phyloP scores from a whole-genome alignment of 495 filamentous ascomycete species.

The Hypoxylon lenormandii region DNA sequence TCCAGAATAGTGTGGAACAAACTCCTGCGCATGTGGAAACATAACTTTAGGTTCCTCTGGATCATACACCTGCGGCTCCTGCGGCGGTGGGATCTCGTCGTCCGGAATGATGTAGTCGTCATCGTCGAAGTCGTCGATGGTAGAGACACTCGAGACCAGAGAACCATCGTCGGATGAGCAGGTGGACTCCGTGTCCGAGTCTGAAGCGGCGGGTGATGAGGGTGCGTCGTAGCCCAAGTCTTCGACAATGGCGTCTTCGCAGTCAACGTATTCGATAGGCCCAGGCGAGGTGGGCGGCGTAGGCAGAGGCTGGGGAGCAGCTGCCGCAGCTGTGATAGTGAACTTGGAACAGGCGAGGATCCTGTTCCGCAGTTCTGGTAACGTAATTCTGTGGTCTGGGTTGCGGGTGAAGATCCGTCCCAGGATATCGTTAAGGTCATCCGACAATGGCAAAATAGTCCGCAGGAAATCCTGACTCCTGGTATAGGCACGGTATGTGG shows the following conservation, averaged over 20 bases:
- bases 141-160: constrained; percentile 59
- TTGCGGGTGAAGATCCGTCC: constrained; percentile 89
- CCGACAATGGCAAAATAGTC: constrained; percentile 90
- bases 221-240: constrained; percentile 53
- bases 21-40: constrained; percentile 54
- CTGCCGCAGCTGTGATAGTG: constrained; percentile 62
- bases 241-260: constrained; percentile 57
- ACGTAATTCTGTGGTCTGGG: constrained; percentile 84
- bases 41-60: constrained; percentile 54
- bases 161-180: constrained; percentile 64
- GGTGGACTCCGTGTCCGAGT: constrained; percentile 59
- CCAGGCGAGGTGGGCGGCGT: constrained; percentile 57
- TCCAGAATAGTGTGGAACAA: constrained; percentile 54
- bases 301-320: constrained; percentile 44
- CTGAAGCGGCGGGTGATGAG: constrained; percentile 57
- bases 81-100: constrained; percentile 55
- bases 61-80: constrained; percentile 59
- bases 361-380: constrained; percentile 80
- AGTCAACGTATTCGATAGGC: constrained; percentile 59
- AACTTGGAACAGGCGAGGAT: constrained; percentile 83
- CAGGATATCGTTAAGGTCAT: constrained; percentile 88
- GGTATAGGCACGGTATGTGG: constrained; percentile 92
- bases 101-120: constrained; percentile 57
- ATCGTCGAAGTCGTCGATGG: constrained; percentile 60
- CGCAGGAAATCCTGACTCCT: constrained; percentile 88